Conservation (phyloP, 192 early-diverging fungal genomes). For the Podila verticillata region DNA sequence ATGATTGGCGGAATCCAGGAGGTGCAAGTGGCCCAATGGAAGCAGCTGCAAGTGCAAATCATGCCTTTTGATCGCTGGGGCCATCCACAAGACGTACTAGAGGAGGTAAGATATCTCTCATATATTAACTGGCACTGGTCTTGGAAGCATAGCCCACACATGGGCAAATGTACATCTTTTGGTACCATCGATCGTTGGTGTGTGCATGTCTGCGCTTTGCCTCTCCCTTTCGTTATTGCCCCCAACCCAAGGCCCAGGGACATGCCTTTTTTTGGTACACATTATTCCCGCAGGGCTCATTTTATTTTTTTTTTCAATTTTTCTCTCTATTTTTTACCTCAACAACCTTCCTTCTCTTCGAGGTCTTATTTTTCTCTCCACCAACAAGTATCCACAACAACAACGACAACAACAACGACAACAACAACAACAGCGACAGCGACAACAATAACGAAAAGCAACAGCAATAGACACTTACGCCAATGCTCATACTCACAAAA, state of each 20-base stretch:
- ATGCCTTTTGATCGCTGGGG: conserved; percentile 41
- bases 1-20: conserved; percentile 32
- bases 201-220: not conserved
- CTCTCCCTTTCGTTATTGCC: not conserved
- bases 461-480: not conserved
- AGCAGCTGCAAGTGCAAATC: conserved; percentile 38
- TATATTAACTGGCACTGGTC: not conserved
- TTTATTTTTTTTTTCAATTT: not conserved
- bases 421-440: too few species aligned
- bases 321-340: too few species aligned
- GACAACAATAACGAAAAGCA: too few species aligned
- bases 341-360: too few species aligned
- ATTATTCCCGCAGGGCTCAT: not conserved
- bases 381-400: not conserved
- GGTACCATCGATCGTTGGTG: not conserved
- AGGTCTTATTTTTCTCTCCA: not conserved
- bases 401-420: not conserved
- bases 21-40: conserved; percentile 39
- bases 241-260: not conserved
- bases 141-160: too few species aligned
- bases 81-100: conserved; percentile 29
- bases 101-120: conserved; percentile 41
- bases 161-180: not conserved
- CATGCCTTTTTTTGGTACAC: conserved; percentile 4
- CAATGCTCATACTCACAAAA: not conserved